A percentile compares a stretch with the other conserved stretches of the same genome.
Evolutionary conservation across 352 stramenopile genomes (phyloP).

Genomic region (Globisporangium splendens): DNA sequence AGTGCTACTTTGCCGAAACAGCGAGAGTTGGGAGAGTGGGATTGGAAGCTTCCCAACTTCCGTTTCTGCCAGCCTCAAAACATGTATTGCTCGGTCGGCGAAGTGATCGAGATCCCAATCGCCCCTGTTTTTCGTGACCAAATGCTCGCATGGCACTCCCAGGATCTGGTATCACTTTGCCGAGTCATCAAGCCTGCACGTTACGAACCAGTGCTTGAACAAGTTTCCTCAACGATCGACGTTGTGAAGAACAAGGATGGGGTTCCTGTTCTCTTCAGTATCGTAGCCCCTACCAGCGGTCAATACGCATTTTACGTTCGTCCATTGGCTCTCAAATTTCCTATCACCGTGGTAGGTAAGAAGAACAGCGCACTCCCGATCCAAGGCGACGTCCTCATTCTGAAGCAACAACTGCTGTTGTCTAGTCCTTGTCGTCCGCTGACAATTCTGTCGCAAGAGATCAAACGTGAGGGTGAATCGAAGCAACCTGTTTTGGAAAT

Average conservation of each 20-base stretch:
- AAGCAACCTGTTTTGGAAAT: conserved; percentile 19
- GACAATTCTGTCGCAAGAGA: conserved; percentile 25
- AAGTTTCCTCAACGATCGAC: conserved; percentile 11
- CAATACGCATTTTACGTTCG: conserved; percentile 32
- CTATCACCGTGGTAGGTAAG: conserved; percentile 25
- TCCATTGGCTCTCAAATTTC: conserved; percentile 27
- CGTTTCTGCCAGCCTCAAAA: conserved; percentile 10
- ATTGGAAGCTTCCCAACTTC: conserved; percentile 45
- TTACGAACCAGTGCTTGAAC: conserved; percentile 20
- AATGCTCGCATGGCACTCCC: conserved; percentile 27
- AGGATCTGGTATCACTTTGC: conserved; percentile 23
- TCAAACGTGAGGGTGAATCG: conserved; percentile 12
- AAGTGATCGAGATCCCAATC: conserved; percentile 33
- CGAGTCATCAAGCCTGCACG: conserved; percentile 17
- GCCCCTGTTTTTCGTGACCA: conserved; percentile 25
- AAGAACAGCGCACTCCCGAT: conserved; percentile 15
- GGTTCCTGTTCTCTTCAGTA: conserved; percentile 17
- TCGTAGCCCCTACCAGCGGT: conserved; percentile 20
- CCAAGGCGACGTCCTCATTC: conserved; percentile 15
- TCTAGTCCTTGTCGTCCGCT: conserved; percentile 14
- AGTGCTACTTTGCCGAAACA: conserved; percentile 3
- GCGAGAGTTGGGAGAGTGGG: conserved; percentile 16
- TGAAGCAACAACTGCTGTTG: conserved; percentile 7
- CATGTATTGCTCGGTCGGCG: conserved; percentile 26
- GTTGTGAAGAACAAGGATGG: conserved; percentile 20